phyloP scores from a whole-genome alignment of 2,329 filamentous ascomycete genomes.

The Colletotrichum orchidophilum region DNA sequence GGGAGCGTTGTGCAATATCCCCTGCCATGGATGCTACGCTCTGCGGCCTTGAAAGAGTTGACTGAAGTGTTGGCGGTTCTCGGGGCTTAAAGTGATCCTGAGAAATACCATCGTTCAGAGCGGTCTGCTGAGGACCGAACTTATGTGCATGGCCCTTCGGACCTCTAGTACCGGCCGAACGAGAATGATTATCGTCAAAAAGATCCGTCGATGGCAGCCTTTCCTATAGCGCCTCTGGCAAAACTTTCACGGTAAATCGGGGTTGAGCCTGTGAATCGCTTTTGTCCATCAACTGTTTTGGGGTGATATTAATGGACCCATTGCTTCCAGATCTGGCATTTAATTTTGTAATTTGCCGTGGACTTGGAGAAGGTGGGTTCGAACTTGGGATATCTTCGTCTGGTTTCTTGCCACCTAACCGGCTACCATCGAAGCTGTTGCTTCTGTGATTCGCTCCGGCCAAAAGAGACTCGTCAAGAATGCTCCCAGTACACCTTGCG shows the following conservation, averaged over 20 bases:
- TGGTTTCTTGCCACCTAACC: background rate
- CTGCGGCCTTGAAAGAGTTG: background rate
- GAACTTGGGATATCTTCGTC: background rate
- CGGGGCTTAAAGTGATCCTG: background rate
- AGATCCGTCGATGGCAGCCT: background rate
- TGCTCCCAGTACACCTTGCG: background rate
- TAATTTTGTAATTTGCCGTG: background rate
- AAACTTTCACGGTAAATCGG: background rate
- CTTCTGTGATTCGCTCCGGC: background rate
- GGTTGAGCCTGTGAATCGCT: background rate
- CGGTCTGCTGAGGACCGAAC: background rate
- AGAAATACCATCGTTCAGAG: background rate
- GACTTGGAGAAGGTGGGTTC: background rate
- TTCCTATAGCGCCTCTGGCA: constrained; percentile 7
- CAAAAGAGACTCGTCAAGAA: background rate
- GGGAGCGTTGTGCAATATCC: constrained; percentile 17
- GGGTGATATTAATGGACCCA: constrained; percentile 20
- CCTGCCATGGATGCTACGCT: constrained; percentile 21
- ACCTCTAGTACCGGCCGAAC: no score
- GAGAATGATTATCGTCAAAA: background rate
- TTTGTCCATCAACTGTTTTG: constrained; percentile 10
- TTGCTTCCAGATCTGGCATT: background rate
- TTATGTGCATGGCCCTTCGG: background rate
- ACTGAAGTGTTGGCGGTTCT: background rate
- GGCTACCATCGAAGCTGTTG: background rate